Percentiles rank a stretch among this genome's conserved stretches.
These are phyloP conservation scores for Epichloe amarillans DNA, from an alignment of 2,329 filamentous ascomycete genomes.

Conservation along the genomic window DNA sequence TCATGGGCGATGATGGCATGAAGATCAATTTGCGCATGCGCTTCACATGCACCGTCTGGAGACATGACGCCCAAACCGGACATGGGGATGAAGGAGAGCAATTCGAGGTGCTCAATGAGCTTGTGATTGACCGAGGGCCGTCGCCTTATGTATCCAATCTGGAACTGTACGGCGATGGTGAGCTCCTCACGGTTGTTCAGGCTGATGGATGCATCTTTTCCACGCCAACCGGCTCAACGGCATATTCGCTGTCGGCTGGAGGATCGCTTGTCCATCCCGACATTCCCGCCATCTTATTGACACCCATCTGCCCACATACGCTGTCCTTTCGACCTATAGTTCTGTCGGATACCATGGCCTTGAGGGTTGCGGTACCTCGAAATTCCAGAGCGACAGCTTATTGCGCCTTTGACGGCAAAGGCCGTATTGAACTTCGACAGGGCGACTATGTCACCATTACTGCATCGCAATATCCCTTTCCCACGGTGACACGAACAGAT, in stretches of 20 bases:
- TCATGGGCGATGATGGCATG: conserved; percentile 95
- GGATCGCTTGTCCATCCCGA: conserved; percentile 93
- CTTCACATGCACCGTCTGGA: conserved; percentile 95
- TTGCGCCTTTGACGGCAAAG: conserved; percentile 95
- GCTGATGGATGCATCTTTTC: conserved; percentile 97
- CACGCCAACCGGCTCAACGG: conserved; percentile 87
- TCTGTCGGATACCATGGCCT: conserved; percentile 82
- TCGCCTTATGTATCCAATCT: conserved; percentile 95
- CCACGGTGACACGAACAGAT: conserved; percentile 78
- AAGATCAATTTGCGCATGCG: conserved; percentile 96
- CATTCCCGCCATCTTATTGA: conserved; percentile 91
- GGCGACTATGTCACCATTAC: conserved; percentile 95
- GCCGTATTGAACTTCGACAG: conserved; percentile 79
- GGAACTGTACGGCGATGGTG: conserved; percentile 89
- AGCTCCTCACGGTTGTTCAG: conserved; percentile 87
- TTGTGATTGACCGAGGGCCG: conserved; percentile 94
- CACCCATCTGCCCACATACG: conserved; percentile 94
- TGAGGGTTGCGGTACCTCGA: conserved; percentile 75
- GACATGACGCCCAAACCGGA: conserved; percentile 46
- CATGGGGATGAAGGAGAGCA: conserved; percentile 79
- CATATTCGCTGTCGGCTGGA: conserved; percentile 90
- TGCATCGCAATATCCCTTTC: conserved; percentile 92
- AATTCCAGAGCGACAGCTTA: conserved; percentile 86
- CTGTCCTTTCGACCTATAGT: conserved; percentile 97
- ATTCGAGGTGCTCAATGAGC: conserved; percentile 95